These are phyloP conservation scores for Thielaviopsis cerberus DNA, from an alignment of 2,329 filamentous ascomycete genomes.

Conservation along the genomic window DNA sequence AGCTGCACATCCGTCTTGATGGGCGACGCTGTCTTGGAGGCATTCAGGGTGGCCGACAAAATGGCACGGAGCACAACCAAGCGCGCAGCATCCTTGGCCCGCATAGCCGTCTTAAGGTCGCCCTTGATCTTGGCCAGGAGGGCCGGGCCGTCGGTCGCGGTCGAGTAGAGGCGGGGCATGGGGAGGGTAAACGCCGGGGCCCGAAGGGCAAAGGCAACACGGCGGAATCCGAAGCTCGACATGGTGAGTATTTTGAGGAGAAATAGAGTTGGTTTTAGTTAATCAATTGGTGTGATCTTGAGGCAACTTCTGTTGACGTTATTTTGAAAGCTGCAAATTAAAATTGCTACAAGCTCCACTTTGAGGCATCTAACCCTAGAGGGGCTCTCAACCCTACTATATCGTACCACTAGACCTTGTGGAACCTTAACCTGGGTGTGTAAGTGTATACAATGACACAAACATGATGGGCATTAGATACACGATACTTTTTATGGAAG, in stretches of 20 bases:
- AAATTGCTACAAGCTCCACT: background rate
- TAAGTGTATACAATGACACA: too few relatives aligned
- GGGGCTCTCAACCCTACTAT: background rate
- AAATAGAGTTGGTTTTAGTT: too few relatives aligned
- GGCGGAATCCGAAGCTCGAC: slow-evolving; percentile 13
- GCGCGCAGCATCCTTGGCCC: slow-evolving; percentile 42
- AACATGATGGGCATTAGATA: too few relatives aligned
- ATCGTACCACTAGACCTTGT: background rate
- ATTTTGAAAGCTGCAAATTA: background rate
- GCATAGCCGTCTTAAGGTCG: slow-evolving; percentile 49
- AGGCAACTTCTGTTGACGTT: background rate
- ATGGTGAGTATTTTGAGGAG: slow-evolving; percentile 12
- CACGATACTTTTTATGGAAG: too few relatives aligned
- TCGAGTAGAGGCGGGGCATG: slow-evolving; percentile 5
- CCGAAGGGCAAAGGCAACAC: background rate
- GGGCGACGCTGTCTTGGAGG: slow-evolving; percentile 53
- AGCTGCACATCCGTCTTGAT: slow-evolving; percentile 53
- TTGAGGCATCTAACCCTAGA: background rate
- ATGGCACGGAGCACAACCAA: slow-evolving; percentile 51
- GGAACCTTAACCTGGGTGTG: background rate
- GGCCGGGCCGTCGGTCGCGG: slow-evolving; percentile 21
- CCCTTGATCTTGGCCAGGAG: slow-evolving; percentile 35
- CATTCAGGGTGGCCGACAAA: slow-evolving; percentile 53
- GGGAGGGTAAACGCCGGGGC: background rate
- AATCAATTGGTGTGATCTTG: background rate